Evolutionary conservation across 495 filamentous ascomycete genomes (phyloP).

Genomic region (Hypoxylon crocopeplum): DNA sequence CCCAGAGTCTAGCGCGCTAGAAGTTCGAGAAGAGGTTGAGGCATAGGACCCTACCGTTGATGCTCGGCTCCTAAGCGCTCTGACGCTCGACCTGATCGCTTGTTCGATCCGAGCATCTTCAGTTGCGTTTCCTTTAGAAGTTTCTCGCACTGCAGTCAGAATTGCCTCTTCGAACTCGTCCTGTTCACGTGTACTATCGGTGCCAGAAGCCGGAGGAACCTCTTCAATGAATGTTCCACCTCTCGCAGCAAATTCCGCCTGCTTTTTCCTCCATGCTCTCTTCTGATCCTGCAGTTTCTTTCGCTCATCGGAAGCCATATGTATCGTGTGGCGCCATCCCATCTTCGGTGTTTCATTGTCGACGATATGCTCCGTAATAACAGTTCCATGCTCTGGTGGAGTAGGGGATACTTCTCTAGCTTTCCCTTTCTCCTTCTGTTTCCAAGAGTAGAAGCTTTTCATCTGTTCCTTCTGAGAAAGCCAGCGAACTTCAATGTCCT

Average conservation of each 20-base stretch:
- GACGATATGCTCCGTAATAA: slow-evolving; percentile 16
- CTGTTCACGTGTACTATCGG: slow-evolving; percentile 28
- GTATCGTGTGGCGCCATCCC: slow-evolving; percentile 51
- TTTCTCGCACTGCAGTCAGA: slow-evolving; percentile 67
- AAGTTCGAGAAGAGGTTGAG: slow-evolving; percentile 11
- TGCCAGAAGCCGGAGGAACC: slow-evolving; percentile 4
- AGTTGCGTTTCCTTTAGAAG: slow-evolving; percentile 68
- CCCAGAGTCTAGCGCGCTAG: slow-evolving; percentile 12
- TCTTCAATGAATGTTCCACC: slow-evolving; percentile 43
- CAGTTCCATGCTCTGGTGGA: slow-evolving; percentile 11
- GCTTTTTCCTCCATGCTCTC: slow-evolving; percentile 41
- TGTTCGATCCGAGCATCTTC: slow-evolving; percentile 72
- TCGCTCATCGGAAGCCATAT: slow-evolving; percentile 50
- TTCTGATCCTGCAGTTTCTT: slow-evolving; percentile 59
- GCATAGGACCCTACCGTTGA: slow-evolving; percentile 34
- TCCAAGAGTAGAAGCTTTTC: slow-evolving; percentile 51
- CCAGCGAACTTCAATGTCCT: slow-evolving; percentile 66
- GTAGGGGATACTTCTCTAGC: slow-evolving; percentile 27
- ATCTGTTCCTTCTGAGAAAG: slow-evolving; percentile 58
- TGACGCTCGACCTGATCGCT: slow-evolving; percentile 71
- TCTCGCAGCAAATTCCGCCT: slow-evolving; percentile 26
- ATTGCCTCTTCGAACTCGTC: slow-evolving; percentile 74
- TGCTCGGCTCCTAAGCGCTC: slow-evolving; percentile 57
- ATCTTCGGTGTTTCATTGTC: slow-evolving; percentile 38
- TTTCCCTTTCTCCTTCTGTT: slow-evolving; percentile 49